Evolutionary conservation across 1,139 yeast species (phyloP).

Genomic region (Magnusiomyces suaveolens): DNA sequence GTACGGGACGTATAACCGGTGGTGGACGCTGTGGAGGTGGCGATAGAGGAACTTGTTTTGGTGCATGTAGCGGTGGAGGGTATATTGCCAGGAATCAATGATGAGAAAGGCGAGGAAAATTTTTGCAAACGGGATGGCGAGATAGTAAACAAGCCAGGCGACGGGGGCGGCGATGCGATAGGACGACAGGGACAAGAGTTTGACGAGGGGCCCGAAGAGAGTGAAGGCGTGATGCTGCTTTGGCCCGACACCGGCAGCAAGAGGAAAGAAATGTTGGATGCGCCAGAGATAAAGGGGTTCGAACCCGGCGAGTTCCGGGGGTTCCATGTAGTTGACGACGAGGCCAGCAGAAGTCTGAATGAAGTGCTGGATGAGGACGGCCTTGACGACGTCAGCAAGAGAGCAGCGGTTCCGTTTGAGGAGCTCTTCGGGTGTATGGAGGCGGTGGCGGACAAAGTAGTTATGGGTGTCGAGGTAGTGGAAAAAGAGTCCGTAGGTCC

Average conservation of each 20-base stretch:
- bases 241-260: constrained; percentile 8
- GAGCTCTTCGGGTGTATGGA: constrained; percentile 88
- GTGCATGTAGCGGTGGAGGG: constrained; percentile 85
- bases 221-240: neutral
- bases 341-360: constrained; percentile 69
- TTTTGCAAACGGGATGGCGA: constrained; percentile 44
- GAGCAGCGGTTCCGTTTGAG: constrained; percentile 67
- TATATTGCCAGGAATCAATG: constrained; percentile 92
- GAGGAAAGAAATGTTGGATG: constrained; percentile 5
- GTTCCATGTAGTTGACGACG: constrained; percentile 49
- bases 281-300: constrained; percentile 63
- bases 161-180: constrained; percentile 5
- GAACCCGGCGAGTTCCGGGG: constrained; percentile 54
- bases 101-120: constrained; percentile 56
- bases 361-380: constrained; percentile 74
- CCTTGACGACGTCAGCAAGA: constrained; percentile 57
- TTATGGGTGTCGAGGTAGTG: constrained; percentile 64
- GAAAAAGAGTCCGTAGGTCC: constrained; percentile 68
- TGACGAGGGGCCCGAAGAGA: neutral
- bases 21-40: constrained; percentile 88
- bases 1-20: constrained; percentile 86
- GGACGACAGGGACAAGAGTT: constrained; percentile 34
- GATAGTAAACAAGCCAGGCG: constrained; percentile 40
- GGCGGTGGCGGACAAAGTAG: constrained; percentile 71
- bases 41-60: constrained; percentile 63